Percentiles rank a stretch among this genome's conserved stretches.
Evolutionary conservation across 2,329 filamentous ascomycete species (phyloP).

Genomic region (Aspergillus viridinutans): DNA sequence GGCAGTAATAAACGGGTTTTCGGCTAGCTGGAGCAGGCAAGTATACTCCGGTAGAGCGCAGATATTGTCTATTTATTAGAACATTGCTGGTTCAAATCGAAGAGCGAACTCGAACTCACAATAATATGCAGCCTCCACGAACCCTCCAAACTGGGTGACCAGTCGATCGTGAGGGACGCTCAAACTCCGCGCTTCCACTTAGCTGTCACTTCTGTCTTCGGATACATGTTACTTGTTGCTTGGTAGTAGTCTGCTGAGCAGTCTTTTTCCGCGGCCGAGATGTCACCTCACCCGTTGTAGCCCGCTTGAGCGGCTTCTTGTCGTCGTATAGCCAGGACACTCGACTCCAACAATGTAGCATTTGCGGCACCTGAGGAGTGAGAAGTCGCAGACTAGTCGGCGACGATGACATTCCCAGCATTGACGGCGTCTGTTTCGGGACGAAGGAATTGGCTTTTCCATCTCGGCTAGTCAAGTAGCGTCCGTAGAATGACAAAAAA

Average conservation of each 20-base stretch:
- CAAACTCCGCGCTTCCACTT: background rate
- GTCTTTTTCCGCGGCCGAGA: background rate
- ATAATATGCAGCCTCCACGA: conserved; percentile 2
- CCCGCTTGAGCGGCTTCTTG: conserved; percentile 7
- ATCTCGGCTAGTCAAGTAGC: background rate
- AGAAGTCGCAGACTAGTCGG: conserved; percentile 8
- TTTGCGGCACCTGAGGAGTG: conserved; percentile 2
- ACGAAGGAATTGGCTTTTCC: background rate
- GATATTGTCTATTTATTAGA: background rate
- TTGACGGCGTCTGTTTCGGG: background rate
- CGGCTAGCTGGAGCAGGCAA: conserved; percentile 1
- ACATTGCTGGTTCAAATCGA: background rate
- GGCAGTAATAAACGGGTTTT: conserved; percentile 1
- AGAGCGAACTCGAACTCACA: background rate
- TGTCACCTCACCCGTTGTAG: conserved; percentile 1
- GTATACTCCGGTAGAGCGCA: conserved; percentile 1
- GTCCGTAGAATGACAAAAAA: background rate
- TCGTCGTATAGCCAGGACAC: conserved; percentile 9
- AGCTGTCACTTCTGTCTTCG: background rate
- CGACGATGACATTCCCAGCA: conserved; percentile 7
- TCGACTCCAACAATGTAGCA: conserved; percentile 1
- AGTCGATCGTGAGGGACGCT: background rate
- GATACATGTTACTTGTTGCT: background rate
- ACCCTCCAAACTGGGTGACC: background rate
- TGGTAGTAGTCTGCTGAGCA: background rate